Evolutionary conservation across 176 grass and related monocot species (phyloP).

Genomic region (Lolium multiflorum): DNA sequence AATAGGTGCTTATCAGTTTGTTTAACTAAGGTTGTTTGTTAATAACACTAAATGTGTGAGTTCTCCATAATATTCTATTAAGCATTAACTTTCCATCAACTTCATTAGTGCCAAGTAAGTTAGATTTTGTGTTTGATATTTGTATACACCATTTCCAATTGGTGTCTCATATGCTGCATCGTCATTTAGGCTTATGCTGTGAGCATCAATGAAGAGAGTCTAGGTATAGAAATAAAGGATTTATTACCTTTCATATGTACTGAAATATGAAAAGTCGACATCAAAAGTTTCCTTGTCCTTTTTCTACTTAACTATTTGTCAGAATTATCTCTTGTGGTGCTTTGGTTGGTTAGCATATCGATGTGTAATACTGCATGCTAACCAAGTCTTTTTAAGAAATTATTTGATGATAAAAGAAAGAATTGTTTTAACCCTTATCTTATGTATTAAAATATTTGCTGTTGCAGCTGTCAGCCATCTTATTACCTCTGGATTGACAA

Average conservation of each 20-base stretch:
- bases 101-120: background rate
- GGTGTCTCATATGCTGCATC: background rate
- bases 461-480: conserved; percentile 47
- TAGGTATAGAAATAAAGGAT: conserved; percentile 3
- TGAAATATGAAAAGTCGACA: conserved; percentile 1
- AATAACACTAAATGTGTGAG: background rate
- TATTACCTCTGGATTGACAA: conserved; percentile 86
- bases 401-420: background rate
- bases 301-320: background rate
- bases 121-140: conserved; percentile 13
- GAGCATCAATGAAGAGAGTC: background rate
- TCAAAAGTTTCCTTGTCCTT: background rate
- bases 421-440: background rate
- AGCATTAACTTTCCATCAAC: conserved; percentile 10
- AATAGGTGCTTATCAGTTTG: conserved; percentile 17
- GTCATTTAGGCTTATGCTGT: conserved; percentile 12
- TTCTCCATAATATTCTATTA: background rate
- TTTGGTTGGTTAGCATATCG: background rate
- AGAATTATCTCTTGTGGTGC: background rate
- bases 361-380: background rate
- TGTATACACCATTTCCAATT: conserved; percentile 13
- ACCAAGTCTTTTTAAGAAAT: conserved; percentile 13
- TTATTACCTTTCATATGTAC: background rate
- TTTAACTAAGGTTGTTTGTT: conserved; percentile 16
- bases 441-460: conserved; percentile 31